These are phyloP conservation scores for Xylariaceae sp. DNA, from an alignment of 2,329 filamentous ascomycete genomes.

Conservation along the genomic window DNA sequence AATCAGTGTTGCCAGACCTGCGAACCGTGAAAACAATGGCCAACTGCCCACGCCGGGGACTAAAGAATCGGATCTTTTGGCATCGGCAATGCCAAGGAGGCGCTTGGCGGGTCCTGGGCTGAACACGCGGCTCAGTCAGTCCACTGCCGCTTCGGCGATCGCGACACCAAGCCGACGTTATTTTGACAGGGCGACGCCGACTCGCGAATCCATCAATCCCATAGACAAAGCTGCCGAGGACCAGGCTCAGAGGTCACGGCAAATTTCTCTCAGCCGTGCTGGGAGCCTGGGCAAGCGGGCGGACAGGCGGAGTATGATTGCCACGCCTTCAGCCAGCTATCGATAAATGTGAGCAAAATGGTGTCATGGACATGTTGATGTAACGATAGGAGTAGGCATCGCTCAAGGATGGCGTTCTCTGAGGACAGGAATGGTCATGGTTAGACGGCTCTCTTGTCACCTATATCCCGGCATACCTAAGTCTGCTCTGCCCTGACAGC, in stretches of 20 bases:
- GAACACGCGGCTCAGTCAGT: slow-evolving; percentile 37
- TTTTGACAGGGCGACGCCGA: slow-evolving; percentile 36
- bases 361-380: slow-evolving; percentile 25
- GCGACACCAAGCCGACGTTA: slow-evolving; percentile 34
- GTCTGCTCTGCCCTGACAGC: too few relatives aligned
- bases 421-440: too few relatives aligned
- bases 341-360: slow-evolving; percentile 25
- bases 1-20: slow-evolving; percentile 30
- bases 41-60: slow-evolving; percentile 25
- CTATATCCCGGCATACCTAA: too few relatives aligned
- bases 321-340: slow-evolving; percentile 34
- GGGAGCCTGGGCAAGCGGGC: slow-evolving; percentile 37
- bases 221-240: slow-evolving; percentile 33
- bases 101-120: slow-evolving; percentile 40
- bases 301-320: slow-evolving; percentile 36
- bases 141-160: slow-evolving; percentile 28
- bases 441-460: too few relatives aligned
- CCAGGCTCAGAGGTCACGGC: slow-evolving; percentile 34
- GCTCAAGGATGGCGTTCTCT: too few relatives aligned
- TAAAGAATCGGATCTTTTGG: slow-evolving; percentile 26
- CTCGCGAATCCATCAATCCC: slow-evolving; percentile 30
- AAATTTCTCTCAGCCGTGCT: slow-evolving; percentile 37
- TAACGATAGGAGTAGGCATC: too few relatives aligned
- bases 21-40: slow-evolving; percentile 32
- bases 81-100: slow-evolving; percentile 45